Evolutionary conservation across 192 early-diverging fungal species (phyloP).

Genomic region (Funneliformis geosporum): DNA sequence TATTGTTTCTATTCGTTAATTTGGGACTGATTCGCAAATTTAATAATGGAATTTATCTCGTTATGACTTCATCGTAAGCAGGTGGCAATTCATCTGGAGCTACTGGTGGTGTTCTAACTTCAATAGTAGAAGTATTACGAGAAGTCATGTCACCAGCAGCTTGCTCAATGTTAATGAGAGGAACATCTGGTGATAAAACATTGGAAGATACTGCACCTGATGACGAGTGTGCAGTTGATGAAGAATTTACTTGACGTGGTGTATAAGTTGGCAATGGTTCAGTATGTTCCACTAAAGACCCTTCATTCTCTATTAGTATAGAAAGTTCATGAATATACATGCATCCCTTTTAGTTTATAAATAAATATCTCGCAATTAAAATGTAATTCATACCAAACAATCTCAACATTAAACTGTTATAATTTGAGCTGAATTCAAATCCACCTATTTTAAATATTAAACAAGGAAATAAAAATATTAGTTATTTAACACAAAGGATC

Average conservation of each 20-base stretch:
- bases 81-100: background rate
- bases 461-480: background rate
- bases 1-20: background rate
- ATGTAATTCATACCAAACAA: conserved; percentile 36
- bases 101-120: background rate
- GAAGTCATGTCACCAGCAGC: background rate
- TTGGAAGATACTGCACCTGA: background rate
- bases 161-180: background rate
- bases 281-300: conserved; percentile 32
- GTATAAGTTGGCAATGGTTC: conserved; percentile 43
- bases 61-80: background rate
- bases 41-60: background rate
- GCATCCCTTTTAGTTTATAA: background rate
- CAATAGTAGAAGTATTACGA: background rate
- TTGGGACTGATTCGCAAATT: too few species aligned
- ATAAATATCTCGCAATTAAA: background rate
- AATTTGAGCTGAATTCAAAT: conserved; percentile 51
- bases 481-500: background rate
- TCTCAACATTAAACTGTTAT: conserved; percentile 36
- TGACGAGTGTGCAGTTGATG: background rate
- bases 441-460: conserved; percentile 34
- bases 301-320: conserved; percentile 26
- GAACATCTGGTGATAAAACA: background rate
- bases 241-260: conserved; percentile 22
- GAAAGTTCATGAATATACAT: conserved; percentile 18